Conservation (phyloP, 331 rosid genomes). For the Pyrus hybrid region DNA sequence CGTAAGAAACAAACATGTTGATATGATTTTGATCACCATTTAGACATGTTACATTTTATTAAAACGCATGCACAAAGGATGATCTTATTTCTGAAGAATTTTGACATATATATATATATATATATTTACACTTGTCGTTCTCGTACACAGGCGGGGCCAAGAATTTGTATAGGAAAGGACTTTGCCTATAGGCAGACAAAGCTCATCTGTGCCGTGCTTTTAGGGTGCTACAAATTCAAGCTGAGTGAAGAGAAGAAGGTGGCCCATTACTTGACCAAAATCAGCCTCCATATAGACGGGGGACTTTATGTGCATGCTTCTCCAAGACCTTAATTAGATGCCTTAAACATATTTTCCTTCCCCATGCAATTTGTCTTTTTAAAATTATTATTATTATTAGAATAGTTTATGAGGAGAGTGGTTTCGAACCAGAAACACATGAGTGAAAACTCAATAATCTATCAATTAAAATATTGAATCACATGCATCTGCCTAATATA, state of each 20-base stretch:
- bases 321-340: neutral
- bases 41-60: neutral
- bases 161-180: constrained; percentile 12
- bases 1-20: neutral
- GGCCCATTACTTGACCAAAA: neutral
- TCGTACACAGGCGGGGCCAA: constrained; percentile 15
- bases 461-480: too few species aligned
- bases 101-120: too few species aligned
- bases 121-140: neutral
- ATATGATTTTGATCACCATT: neutral
- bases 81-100: neutral
- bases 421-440: too few species aligned
- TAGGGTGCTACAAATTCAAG: constrained; percentile 6
- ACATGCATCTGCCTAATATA: too few species aligned
- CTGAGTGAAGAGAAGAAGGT: neutral
- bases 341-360: neutral
- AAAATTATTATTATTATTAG: too few species aligned
- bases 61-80: neutral
- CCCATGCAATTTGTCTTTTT: too few species aligned
- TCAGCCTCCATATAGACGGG: neutral
- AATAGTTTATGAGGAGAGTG: too few species aligned
- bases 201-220: constrained; percentile 2
- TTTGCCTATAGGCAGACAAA: constrained; percentile 3
- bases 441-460: too few species aligned
- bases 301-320: neutral